phyloP scores from a whole-genome alignment of 208 protist species.

The Leishmania martiniquensis region DNA sequence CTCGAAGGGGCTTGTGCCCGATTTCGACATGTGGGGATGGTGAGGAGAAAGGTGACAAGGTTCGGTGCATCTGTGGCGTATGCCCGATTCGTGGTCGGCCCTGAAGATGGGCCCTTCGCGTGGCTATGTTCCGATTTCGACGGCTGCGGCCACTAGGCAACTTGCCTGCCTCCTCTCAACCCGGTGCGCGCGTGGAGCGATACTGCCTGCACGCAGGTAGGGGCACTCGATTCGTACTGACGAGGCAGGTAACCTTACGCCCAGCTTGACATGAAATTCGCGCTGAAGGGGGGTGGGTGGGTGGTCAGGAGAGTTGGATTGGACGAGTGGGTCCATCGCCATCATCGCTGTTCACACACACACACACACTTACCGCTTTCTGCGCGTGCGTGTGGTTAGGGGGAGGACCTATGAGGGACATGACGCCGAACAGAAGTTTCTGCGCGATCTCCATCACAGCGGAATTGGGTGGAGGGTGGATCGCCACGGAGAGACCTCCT shows the following conservation, averaged over 20 bases:
- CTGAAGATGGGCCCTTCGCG: not conserved
- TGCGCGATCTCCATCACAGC: not conserved
- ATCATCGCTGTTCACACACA: not conserved
- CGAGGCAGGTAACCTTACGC: not conserved
- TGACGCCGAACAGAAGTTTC: not conserved
- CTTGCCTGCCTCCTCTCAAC: not conserved
- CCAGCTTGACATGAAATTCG: not conserved
- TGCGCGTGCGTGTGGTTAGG: not conserved
- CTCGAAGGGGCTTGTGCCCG: constrained; percentile 9
- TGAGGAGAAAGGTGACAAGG: not conserved
- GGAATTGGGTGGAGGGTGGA: not conserved
- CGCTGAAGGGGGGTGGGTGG: not conserved
- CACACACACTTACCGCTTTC: no score
- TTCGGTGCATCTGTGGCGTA: not conserved
- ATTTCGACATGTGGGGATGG: constrained; percentile 7
- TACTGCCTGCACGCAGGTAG: not conserved
- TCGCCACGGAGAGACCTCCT: not conserved
- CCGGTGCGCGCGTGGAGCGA: not conserved
- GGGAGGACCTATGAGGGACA: not conserved
- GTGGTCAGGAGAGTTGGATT: not conserved
- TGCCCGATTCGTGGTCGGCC: not conserved
- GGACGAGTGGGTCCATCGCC: not conserved
- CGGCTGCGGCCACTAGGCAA: not conserved
- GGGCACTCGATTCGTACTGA: not conserved
- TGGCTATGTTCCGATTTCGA: not conserved